Base-by-base conservation (phyloP, 495 filamentous ascomycete genomes). In the Trichoderma parareesei region DNA sequence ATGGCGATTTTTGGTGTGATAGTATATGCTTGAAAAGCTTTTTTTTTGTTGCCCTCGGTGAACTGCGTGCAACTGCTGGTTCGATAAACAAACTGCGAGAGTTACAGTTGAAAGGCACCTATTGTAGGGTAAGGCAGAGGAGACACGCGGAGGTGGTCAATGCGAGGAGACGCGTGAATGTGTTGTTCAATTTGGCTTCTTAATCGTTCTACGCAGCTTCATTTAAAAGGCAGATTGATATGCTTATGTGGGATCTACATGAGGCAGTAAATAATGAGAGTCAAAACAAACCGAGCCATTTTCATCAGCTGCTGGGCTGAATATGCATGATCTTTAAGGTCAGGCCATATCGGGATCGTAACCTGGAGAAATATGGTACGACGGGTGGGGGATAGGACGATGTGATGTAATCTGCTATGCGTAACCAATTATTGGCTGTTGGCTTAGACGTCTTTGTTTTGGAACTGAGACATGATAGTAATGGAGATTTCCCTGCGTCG, bases 1-100 rank as follows among this genome's bases (percentile, higher is more conserved):
- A 35, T 60, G 5, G 61, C 42, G 18, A 65, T 66, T 38, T 60
- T 68, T 43, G 62, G 66, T 60, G 65, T 27, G 18, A 37, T 37
- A 7, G 6, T 55, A 16, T 8, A 2, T 13, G 10, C 5, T 10
- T 55, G 48, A 6, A 27, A 27, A 27, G 27, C 27, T 27, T 27
- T 27, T 2, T 2, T 27, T 27, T 27, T 27, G 27, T 27, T 27
- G 27, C 27, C 27, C 27, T 27, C 27, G 27, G 27, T 27, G 27
- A 27, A 27, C 27, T 27, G 27, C 27, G 27, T 27, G 27, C 27
- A 27, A 2, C 2, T 27, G 27, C 27, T 27, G 27, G 27, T 27
- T 27, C 27, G 27, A 27, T 27, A 2, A 27, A 27, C 27, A 27
- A 27, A 27, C 27, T 27, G 27, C 27, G 27, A 27, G 27, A 27